A percentile compares a stretch with the other conserved stretches of the same genome.
These are phyloP conservation scores for Prunus fruticosa DNA, from an alignment of 306 rosid species.

Conservation along the genomic window DNA sequence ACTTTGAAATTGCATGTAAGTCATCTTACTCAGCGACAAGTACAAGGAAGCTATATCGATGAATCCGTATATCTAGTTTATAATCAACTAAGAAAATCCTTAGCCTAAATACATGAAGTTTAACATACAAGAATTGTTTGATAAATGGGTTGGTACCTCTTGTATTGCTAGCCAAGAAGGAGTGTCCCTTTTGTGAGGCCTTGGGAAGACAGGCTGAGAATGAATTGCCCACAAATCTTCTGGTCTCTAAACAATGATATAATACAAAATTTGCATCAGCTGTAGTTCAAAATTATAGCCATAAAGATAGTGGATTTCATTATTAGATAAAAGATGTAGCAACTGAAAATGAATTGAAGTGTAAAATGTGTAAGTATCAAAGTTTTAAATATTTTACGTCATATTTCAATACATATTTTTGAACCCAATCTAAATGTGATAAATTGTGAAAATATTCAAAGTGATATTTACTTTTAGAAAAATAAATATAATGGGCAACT, in stretches of 20 bases:
- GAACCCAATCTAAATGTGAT: neutral
- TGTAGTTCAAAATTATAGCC: neutral
- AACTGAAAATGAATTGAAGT: neutral
- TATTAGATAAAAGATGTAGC: constrained; percentile 3
- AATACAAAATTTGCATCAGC: constrained; percentile 24
- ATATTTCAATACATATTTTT: neutral
- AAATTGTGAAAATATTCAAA: neutral
- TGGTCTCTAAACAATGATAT: constrained; percentile 57
- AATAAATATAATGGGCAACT: neutral
- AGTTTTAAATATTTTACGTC: neutral
- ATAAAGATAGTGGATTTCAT: constrained; percentile 6
- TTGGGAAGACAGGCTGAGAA: constrained; percentile 73
- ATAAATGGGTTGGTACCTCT: constrained; percentile 47
- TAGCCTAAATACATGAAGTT: neutral
- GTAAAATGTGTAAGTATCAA: neutral
- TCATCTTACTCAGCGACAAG: neutral
- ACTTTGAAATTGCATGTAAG: neutral
- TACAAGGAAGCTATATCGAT: neutral
- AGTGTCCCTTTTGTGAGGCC: constrained; percentile 76
- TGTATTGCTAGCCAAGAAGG: constrained; percentile 87
- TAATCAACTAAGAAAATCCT: neutral
- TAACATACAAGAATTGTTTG: neutral
- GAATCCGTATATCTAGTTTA: neutral
- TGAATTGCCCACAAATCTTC: constrained; percentile 92
- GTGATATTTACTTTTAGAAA: neutral